Conservation (phyloP, 805 yeast genomes). For the Starmerella roubikii region DNA sequence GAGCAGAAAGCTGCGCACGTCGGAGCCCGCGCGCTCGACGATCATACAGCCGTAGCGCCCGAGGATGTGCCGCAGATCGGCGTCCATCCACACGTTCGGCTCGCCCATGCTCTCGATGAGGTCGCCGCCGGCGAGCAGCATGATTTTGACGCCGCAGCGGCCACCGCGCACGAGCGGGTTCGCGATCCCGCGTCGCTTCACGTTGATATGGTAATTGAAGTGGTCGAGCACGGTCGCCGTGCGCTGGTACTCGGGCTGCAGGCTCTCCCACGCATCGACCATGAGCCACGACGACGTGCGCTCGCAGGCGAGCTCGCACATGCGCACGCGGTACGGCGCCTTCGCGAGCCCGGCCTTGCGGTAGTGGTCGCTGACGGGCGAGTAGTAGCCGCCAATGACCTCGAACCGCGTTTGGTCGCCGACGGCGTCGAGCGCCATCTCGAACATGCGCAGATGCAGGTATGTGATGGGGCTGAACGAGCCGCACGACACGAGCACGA, state of each 20-base stretch:
- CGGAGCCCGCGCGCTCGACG: constrained; percentile 93
- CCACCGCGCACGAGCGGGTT: constrained; percentile 29
- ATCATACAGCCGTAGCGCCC: constrained; percentile 94
- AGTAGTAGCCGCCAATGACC: constrained; percentile 90
- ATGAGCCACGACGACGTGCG: constrained; percentile 92
- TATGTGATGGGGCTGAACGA: constrained; percentile 93
- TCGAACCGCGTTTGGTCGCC: constrained; percentile 86
- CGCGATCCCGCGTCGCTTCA: constrained; percentile 73
- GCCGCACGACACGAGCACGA: constrained; percentile 94
- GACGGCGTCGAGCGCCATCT: constrained; percentile 93
- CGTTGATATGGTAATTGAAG: constrained; percentile 87
- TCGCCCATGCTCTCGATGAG: constrained; percentile 98
- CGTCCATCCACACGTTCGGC: constrained; percentile 98
- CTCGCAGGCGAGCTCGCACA: constrained; percentile 98
- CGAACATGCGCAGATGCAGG: constrained; percentile 91
- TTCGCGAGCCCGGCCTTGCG: constrained; percentile 87
- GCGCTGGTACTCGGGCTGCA: constrained; percentile 80
- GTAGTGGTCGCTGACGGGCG: constrained; percentile 85
- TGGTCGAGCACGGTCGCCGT: constrained; percentile 94
- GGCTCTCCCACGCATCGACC: constrained; percentile 99
- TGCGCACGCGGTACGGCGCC: constrained; percentile 78
- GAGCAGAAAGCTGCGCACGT: constrained; percentile 80
- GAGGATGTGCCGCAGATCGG: constrained; percentile 82
- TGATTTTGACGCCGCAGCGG: constrained; percentile 73
- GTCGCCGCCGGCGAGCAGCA: constrained; percentile 97